These are phyloP conservation scores for Alternaria brassicicola DNA, from an alignment of 2,329 filamentous ascomycete genomes.

Conservation along the genomic window DNA sequence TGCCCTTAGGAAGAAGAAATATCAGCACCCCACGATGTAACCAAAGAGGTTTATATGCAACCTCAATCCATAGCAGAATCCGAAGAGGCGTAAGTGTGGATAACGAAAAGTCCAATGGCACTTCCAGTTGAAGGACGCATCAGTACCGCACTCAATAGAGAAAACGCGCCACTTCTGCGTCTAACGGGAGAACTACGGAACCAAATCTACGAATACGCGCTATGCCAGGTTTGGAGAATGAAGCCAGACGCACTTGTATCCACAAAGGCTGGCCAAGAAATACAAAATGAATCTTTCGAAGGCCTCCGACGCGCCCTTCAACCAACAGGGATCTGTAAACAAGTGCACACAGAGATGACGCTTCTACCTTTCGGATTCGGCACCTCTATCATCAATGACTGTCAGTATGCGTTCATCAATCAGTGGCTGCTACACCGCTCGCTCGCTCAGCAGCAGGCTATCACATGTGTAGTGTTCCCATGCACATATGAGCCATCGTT, in stretches of 20 bases:
- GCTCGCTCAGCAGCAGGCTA: background rate
- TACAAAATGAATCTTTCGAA: background rate
- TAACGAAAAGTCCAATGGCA: background rate
- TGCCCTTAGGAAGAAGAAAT: background rate
- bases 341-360: background rate
- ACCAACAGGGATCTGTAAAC: background rate
- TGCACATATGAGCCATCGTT: background rate
- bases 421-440: background rate
- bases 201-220: slow-evolving; percentile 15
- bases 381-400: background rate
- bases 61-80: background rate
- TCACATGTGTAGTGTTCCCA: background rate
- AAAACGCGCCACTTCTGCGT: slow-evolving; percentile 17
- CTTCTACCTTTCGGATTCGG: background rate
- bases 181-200: slow-evolving; percentile 17
- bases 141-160: background rate
- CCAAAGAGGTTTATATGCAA: background rate
- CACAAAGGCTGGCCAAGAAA: background rate
- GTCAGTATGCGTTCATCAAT: background rate
- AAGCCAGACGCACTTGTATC: background rate
- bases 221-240: background rate
- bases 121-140: background rate
- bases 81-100: background rate
- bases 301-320: background rate
- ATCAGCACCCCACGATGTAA: background rate